phyloP scores from a whole-genome alignment of 495 filamentous ascomycete species.

The Tricharina praecox region DNA sequence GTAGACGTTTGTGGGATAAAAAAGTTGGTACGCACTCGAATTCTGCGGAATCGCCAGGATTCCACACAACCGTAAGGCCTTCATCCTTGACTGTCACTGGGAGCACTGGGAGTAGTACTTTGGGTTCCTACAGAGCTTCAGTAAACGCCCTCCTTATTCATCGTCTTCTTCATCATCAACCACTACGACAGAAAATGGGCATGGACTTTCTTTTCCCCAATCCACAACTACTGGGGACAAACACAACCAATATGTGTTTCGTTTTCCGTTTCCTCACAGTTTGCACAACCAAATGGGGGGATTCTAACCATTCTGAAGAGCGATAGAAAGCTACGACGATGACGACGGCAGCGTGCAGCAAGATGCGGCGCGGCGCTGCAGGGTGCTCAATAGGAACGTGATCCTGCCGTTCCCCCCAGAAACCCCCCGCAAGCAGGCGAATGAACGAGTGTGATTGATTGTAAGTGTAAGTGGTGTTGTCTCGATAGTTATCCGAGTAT shows the following conservation, averaged over 20 bases:
- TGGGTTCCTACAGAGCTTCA: not conserved
- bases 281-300: not conserved
- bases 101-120: not conserved
- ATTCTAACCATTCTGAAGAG: not conserved
- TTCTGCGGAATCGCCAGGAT: not conserved
- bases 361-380: not conserved
- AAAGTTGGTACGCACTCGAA: conserved; percentile 2
- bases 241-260: not conserved
- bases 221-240: not conserved
- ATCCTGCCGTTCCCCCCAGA: no score
- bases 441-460: no score
- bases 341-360: no score
- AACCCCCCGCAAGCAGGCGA: no score
- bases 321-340: no score
- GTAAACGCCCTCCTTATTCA: not conserved
- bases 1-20: no score
- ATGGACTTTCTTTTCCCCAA: not conserved
- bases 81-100: conserved; percentile 2
- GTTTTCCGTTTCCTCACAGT: not conserved
- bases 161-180: no score
- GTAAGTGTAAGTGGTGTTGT: no score
- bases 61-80: not conserved
- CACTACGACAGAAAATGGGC: no score
- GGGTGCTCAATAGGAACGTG: not conserved
- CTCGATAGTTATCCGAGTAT: no score